Evolutionary conservation across 306 rosid genomes (phyloP), one percentile per base, ranked within the genome.

Genomic region (Gillenia trifoliata): DNA sequence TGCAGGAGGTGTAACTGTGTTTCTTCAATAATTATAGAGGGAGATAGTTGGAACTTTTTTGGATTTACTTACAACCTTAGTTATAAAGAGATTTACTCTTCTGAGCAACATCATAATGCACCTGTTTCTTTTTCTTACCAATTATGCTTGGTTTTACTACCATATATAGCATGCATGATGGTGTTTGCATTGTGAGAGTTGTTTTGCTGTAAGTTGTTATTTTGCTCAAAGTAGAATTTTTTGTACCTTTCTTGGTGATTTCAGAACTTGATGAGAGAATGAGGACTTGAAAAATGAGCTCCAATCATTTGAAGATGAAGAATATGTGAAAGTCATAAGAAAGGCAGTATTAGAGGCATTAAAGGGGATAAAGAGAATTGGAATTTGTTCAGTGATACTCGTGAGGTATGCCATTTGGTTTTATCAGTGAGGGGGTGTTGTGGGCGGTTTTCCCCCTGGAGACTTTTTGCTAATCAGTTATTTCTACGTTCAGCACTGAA

Each of bases 221-320:
- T 19, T 62, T 4, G 23, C 66, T 61, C 57, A 28, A 64, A 28
- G 38, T 60, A 64, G 62, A 57, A 34, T 3, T 29, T 61, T 36
- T 57, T 61, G 63, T 22, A 52, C 36, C 67, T 56, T 84, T 71
- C 47, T 60, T 33, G 64, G 64, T 79, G 55, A 75, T 66, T 88
- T 64, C 81, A 92, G 98, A 93, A 80, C 98, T 93, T 76, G 97
- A 93, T 61, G 98, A 91, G 88, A 84, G 98, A 77, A 93, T 93
- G 98, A 82, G 86, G 98, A 93, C 85, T 85, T 93, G 86, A 93
- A 88, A 86, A 93, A 86, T 87, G 98, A 91, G 90, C 94, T 93
- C 15, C 89, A 88, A 78, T 87, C 94, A 12, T 93, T 93, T 87
- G 96, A 91, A 75, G 93, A 97, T 76, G 94, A 93, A 83, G 97